Conservation (phyloP, 1,139 yeast genomes). For the Barnettozyma hawaiiensis region DNA sequence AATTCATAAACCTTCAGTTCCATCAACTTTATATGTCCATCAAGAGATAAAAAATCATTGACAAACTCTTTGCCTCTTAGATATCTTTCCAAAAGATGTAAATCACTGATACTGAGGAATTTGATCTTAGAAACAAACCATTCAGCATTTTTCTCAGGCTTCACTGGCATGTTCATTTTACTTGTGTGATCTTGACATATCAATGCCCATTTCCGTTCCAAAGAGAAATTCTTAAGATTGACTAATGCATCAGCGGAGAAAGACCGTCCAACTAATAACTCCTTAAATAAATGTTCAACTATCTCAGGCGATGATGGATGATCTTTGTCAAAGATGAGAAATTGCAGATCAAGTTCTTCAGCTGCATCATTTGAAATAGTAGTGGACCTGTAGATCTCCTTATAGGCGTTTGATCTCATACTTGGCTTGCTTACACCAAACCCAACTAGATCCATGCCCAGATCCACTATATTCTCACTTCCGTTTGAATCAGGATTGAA, state of each 20-base stretch:
- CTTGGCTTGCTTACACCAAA: constrained; percentile 12
- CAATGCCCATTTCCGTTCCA: constrained; percentile 23
- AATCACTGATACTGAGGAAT: constrained; percentile 14
- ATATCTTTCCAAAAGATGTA: constrained; percentile 22
- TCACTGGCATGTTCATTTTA: not conserved
- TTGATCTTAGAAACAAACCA: constrained; percentile 19
- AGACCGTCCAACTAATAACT: constrained; percentile 18
- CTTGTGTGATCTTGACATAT: constrained; percentile 23
- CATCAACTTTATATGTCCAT: constrained; percentile 20
- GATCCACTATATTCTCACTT: constrained; percentile 11
- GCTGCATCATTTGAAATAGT: not conserved
- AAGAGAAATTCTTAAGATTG: constrained; percentile 15
- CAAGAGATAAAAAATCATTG: constrained; percentile 14
- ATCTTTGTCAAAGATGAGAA: constrained; percentile 23
- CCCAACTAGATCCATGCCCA: constrained; percentile 23
- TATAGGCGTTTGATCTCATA: constrained; percentile 1
- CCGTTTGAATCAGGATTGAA: not conserved
- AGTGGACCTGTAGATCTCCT: constrained; percentile 4
- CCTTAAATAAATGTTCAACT: constrained; percentile 18
- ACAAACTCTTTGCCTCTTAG: constrained; percentile 22
- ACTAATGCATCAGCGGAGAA: constrained; percentile 20
- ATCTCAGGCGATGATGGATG: constrained; percentile 25
- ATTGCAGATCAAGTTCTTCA: constrained; percentile 16
- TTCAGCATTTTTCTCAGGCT: constrained; percentile 11
- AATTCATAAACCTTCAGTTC: constrained; percentile 10